Percentiles rank a stretch among this genome's conserved stretches.
These are phyloP conservation scores for Trametes sp. DNA, from an alignment of 1,284 basidiomycete species.

Conservation along the genomic window DNA sequence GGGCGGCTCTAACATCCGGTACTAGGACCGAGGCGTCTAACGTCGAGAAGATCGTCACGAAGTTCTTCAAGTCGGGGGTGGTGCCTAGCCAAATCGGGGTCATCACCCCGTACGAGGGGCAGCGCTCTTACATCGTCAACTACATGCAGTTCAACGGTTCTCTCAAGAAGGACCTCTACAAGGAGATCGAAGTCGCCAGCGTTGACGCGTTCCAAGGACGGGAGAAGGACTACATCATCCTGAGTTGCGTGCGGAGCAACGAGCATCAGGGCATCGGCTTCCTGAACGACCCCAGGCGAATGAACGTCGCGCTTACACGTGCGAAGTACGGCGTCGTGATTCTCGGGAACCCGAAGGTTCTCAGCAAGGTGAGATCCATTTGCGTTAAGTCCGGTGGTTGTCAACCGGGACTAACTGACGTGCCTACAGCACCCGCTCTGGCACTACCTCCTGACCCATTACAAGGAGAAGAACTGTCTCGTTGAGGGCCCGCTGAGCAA, in stretches of 20 bases:
- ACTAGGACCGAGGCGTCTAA: slow-evolving; percentile 95
- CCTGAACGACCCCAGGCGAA: slow-evolving; percentile 95
- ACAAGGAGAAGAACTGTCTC: slow-evolving; percentile 94
- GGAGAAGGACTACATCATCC: slow-evolving; percentile 99
- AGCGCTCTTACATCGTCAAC: slow-evolving; percentile 98
- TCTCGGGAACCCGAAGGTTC: slow-evolving; percentile 96
- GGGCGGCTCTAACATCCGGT: slow-evolving; percentile 27
- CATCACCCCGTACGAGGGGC: slow-evolving; percentile 99
- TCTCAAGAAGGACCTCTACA: slow-evolving; percentile 98
- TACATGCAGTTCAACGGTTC: slow-evolving; percentile 99
- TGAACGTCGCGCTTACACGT: slow-evolving; percentile 97
- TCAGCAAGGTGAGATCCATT: slow-evolving; percentile 85
- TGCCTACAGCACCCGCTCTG: slow-evolving; percentile 88
- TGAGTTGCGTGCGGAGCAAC: slow-evolving; percentile 98
- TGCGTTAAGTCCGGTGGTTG: slow-evolving; percentile 87
- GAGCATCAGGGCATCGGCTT: slow-evolving; percentile 99
- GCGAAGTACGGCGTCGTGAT: slow-evolving; percentile 99
- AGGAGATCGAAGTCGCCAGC: slow-evolving; percentile 98
- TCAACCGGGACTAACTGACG: slow-evolving; percentile 80
- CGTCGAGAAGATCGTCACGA: slow-evolving; percentile 99
- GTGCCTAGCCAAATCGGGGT: slow-evolving; percentile 96
- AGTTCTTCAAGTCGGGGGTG: slow-evolving; percentile 99
- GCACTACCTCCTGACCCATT: slow-evolving; percentile 98
- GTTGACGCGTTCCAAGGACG: slow-evolving; percentile 99
- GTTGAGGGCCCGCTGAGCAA: slow-evolving; percentile 98